A percentile compares a stretch with the other conserved stretches of the same genome.
phyloP scores from a whole-genome alignment of 2,329 filamentous ascomycete genomes.

The Sporothrix brasiliensis region DNA sequence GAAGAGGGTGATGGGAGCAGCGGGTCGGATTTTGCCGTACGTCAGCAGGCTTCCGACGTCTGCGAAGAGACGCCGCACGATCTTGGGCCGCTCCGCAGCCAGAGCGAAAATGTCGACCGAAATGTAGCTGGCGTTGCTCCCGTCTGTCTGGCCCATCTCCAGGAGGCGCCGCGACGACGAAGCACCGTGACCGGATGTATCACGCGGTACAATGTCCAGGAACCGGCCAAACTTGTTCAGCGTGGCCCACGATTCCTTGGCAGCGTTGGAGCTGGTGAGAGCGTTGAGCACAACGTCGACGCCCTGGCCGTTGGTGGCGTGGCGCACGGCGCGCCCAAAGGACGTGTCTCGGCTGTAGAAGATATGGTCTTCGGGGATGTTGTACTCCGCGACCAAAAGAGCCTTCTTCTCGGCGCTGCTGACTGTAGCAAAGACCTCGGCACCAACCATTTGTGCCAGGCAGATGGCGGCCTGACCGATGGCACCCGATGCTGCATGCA shows the following conservation, averaged over 20 bases:
- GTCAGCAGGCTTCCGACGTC: constrained; percentile 45
- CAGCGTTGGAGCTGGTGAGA: constrained; percentile 45
- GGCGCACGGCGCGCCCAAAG: constrained; percentile 42
- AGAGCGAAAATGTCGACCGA: constrained; percentile 52
- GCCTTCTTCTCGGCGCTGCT: constrained; percentile 47
- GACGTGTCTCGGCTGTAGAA: constrained; percentile 43
- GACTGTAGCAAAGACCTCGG: constrained; percentile 50
- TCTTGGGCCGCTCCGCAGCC: constrained; percentile 47
- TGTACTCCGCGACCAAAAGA: constrained; percentile 45
- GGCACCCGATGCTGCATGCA: constrained; percentile 47
- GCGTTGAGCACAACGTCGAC: constrained; percentile 50
- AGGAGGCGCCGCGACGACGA: constrained; percentile 44
- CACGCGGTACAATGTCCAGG: constrained; percentile 32
- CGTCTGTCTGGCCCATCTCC: constrained; percentile 50
- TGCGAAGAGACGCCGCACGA: constrained; percentile 46
- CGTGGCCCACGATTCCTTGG: constrained; percentile 50
- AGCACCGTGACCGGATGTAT: constrained; percentile 14
- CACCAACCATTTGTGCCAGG: constrained; percentile 46
- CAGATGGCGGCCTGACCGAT: constrained; percentile 48
- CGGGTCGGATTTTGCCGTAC: constrained; percentile 44
- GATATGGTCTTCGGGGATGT: constrained; percentile 45
- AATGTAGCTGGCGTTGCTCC: constrained; percentile 51
- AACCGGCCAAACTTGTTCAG: constrained; percentile 45
- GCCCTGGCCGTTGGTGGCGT: constrained; percentile 41
- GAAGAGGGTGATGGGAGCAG: constrained; percentile 44